Evolutionary conservation across 768 basidiomycete genomes (phyloP), one percentile per base, ranked within the genome.

Genomic region (Albatrellus ellisii): DNA sequence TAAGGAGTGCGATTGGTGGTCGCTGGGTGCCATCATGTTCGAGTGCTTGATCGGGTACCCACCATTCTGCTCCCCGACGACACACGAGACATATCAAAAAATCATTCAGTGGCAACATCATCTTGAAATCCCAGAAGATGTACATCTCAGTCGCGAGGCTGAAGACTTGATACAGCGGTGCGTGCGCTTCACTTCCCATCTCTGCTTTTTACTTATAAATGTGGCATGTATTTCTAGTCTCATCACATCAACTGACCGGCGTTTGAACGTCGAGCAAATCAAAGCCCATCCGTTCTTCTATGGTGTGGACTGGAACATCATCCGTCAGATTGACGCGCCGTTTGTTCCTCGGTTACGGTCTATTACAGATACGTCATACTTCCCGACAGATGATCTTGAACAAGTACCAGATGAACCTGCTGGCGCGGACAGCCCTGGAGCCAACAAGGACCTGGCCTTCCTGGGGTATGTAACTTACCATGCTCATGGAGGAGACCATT

Each of bases 1-100:
- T 18, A 88, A 92, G 54, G 92, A 94, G 61, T 97, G 92, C 55
- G 95, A 99, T 60, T 98, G 92, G 91, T 99, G 95, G 95, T 95
- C 92, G 6, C 70, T 98, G 22, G 95, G 95, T 4, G 88, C 91
- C 14, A 97, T 98, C 66, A 92, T 89, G 84, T 99, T 95, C 59
- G 94, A 98, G 62, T 95, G 85, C 60, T 66, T 98, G 18, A 88
- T 98, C 50, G 95, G 95, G 42, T 98, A 95, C 60, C 90, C 92
- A 18, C 91, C 90, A 0, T 92, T 97, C 66, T 97, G 90, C 61
- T 89, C 90, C 4, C 91, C 98, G 59, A 85, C 84, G 40, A 91
- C 95, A 17, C 89, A 94, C 53, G 94, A 98, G 51, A 97, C 92
- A 18, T 99, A 99, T 61, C 79, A 92, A 55, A 98, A 97, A 64